Percentiles rank a stretch among this genome's conserved stretches.
phyloP scores from a whole-genome alignment of 306 rosid genomes.

The Phaseolus lunatus region DNA sequence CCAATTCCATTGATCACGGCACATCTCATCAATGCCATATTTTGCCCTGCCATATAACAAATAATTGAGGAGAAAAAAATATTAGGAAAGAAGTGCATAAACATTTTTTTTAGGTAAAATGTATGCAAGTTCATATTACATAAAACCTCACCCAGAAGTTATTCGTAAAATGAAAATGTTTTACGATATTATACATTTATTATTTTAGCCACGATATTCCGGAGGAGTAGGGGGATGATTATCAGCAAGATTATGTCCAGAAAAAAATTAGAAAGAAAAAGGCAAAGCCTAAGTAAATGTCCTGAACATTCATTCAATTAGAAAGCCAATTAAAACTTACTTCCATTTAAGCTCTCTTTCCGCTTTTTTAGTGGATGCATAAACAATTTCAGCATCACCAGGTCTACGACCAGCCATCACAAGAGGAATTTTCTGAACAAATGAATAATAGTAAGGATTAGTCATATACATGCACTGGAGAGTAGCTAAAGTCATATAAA shows the following conservation, averaged over 20 bases:
- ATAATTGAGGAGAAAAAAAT: background rate
- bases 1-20: slow-evolving; percentile 99
- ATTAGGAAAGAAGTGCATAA: background rate
- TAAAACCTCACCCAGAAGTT: background rate
- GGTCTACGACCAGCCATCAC: slow-evolving; percentile 83
- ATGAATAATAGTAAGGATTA: slow-evolving; percentile 7
- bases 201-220: background rate
- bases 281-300: slow-evolving; percentile 7
- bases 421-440: slow-evolving; percentile 81
- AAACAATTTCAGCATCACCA: slow-evolving; percentile 90
- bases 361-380: slow-evolving; percentile 93
- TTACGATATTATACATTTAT: background rate
- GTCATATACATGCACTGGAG: background rate
- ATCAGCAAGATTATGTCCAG: background rate
- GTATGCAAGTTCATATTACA: background rate
- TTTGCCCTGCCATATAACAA: slow-evolving; percentile 71
- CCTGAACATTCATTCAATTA: background rate
- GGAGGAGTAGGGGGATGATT: background rate
- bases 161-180: background rate
- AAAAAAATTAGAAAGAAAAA: slow-evolving; percentile 16
- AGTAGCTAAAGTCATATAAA: background rate
- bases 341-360: slow-evolving; percentile 89
- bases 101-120: background rate
- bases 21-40: slow-evolving; percentile 90
- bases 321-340: slow-evolving; percentile 60